Evolutionary conservation across 805 yeast genomes (phyloP), one percentile per base, ranked within the genome.

Genomic region (Sugiyamaella marilandica): DNA sequence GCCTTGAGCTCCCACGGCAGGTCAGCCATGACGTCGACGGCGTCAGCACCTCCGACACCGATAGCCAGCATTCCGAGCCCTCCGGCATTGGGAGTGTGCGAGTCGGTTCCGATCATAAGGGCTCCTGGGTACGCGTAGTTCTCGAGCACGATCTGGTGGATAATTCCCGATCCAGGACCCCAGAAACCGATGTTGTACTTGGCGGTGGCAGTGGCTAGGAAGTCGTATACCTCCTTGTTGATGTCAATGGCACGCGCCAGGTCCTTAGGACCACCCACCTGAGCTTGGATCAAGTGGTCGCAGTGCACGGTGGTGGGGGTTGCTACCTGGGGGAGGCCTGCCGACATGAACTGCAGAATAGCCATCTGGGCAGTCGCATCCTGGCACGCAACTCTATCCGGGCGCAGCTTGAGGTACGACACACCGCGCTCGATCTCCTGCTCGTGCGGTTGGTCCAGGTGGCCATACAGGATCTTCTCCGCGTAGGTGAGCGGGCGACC

Each of bases 341-440:
- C 95, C 56, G 96, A 86, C 95, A 90, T 90, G 73, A 91, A 91
- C 77, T 91, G 98, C 67, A 91, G 77, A 63, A 91, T 81, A 53
- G 97, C 97, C 98, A 91, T 91, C 78, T 91, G 98, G 54, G 97
- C 97, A 54, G 97, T 89, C 54, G 98, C 98, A 78, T 91, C 98
- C 78, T 91, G 98, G 86, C 96, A 90, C 47, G 97, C 97, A 57
- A 92, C 97, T 73, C 98, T 83, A 73, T 91, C 98, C 52, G 98
- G 98, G 75, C 95, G 85, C 70, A 92, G 80, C 75, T 92, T 92
- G 73, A 91, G 80, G 76, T 92, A 92, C 47, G 94, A 85, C 53
- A 82, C 80, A 69, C 98, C 97, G 71, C 98, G 85, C 72, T 74
- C 80, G 63, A 86, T 82, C 59, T 85, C 84, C 74, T 89, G 89